These are phyloP conservation scores for Brassica balearica DNA, from an alignment of 441 rosid species.

Conservation along the genomic window DNA sequence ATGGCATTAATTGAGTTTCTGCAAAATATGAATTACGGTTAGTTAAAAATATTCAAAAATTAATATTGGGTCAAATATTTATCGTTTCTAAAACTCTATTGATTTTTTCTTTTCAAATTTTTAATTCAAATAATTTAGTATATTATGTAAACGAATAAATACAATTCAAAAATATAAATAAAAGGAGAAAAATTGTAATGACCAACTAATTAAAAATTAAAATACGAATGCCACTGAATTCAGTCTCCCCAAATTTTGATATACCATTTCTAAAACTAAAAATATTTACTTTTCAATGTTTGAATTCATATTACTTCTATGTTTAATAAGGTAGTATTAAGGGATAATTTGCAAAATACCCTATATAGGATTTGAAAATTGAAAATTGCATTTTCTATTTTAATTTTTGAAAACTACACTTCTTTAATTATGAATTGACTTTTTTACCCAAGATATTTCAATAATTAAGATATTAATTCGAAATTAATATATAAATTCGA, in stretches of 20 bases:
- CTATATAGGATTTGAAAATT: too few species aligned
- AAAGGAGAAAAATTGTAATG: not conserved
- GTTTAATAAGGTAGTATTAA: not conserved
- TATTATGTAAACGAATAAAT: not conserved
- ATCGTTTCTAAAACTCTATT: not conserved
- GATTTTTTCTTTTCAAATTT: not conserved
- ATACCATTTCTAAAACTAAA: not conserved
- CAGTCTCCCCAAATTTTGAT: not conserved
- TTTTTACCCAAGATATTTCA: too few species aligned
- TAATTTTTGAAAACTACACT: too few species aligned
- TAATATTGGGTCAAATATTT: not conserved
- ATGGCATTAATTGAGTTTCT: not conserved
- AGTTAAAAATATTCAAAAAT: not conserved
- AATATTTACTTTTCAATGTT: not conserved
- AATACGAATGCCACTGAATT: conserved; percentile 3
- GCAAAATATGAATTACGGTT: not conserved
- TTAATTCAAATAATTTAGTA: not conserved
- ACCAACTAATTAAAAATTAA: not conserved
- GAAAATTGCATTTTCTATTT: too few species aligned
- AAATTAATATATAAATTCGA: too few species aligned
- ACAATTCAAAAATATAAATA: not conserved
- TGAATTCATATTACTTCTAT: not conserved
- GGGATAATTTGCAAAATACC: too few species aligned
- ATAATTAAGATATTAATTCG: too few species aligned
- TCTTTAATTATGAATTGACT: too few species aligned